Base-by-base conservation (phyloP, 2,329 filamentous ascomycete genomes). In the Ceratocystis ficicola region DNA sequence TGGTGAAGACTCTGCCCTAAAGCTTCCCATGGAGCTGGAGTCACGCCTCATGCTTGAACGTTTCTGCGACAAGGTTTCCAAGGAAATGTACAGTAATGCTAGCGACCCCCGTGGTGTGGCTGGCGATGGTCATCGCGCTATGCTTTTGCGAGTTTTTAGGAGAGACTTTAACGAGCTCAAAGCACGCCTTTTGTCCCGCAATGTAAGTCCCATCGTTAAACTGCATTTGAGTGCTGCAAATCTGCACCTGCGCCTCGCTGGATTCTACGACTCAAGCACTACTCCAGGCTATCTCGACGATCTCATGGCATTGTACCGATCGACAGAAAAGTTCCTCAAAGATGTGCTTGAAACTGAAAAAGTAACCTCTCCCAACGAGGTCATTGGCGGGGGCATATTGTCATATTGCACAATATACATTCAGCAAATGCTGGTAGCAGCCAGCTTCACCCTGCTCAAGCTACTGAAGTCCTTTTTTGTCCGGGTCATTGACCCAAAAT, bases 351-450 rank as follows among this genome's bases (percentile, higher is more conserved):
- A 81, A 69, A 79, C 81, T 44, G 76, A 80, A 62, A 80, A 81
- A 68, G 75, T 76, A 12, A 76, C 76, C 2, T 79, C 78, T 10
- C 76, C 77, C 1, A 75, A 76, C 48, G 78, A 80, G 41, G 74
- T 75, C 61, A 76, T 74, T 44, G 75, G 76, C 64, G 79, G 82
- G 6, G 79, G 80, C 62, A 80, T 87, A 62, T 77, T 90, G 32
- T 81, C 81, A 62, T 86, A 88, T 71, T 82, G 85, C 30, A 86
- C 83, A 69, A 90, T 87, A 73, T 92, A 92, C 74, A 83, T 93
- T 64, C 86, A 90, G 72, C 89, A 93, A 74, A 92, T 93, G 86
- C 83, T 91, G 66, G 84, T 92, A n/a, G 89, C 88, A 1, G 88
- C 86, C 4, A 86, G 86, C 2, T 91, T 91, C 71, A 86, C 88